Conservation (phyloP, 768 basidiomycete species). For the Lactarius akahatsu region DNA sequence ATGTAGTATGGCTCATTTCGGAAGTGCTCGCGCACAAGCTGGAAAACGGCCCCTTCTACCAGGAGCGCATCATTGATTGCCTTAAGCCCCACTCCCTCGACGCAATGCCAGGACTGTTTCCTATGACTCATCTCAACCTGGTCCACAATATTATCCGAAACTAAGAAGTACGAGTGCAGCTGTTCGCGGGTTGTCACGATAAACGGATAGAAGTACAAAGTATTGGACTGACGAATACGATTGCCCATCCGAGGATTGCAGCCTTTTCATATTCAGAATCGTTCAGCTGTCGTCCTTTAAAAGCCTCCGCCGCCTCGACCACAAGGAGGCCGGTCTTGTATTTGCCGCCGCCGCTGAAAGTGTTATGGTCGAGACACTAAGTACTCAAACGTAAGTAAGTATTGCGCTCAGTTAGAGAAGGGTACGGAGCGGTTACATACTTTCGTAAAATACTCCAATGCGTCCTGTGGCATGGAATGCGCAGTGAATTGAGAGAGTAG, state of each 20-base stretch:
- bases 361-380: conserved; percentile 88
- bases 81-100: conserved; percentile 68
- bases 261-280: conserved; percentile 89
- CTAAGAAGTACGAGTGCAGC: conserved; percentile 97
- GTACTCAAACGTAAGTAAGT: conserved; percentile 23
- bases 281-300: conserved; percentile 63
- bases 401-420: background rate
- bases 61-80: conserved; percentile 97
- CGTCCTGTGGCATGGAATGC: conserved; percentile 81
- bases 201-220: background rate
- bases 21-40: conserved; percentile 85
- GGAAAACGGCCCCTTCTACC: conserved; percentile 92
- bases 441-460: conserved; percentile 76
- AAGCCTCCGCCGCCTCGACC: conserved; percentile 86
- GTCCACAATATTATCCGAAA: conserved; percentile 98
- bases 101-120: conserved; percentile 91
- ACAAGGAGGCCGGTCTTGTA: conserved; percentile 94
- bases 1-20: conserved; percentile 76
- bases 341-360: conserved; percentile 92
- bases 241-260: conserved; percentile 90
- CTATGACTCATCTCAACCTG: conserved; percentile 85
- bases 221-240: conserved; percentile 74
- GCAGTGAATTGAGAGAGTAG: conserved; percentile 63
- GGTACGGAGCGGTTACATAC: conserved; percentile 44
- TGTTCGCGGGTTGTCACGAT: conserved; percentile 35